Percentiles rank a stretch among this genome's conserved stretches.
phyloP scores from a whole-genome alignment of 2,329 filamentous ascomycete species.

The Beauveria sp. region DNA sequence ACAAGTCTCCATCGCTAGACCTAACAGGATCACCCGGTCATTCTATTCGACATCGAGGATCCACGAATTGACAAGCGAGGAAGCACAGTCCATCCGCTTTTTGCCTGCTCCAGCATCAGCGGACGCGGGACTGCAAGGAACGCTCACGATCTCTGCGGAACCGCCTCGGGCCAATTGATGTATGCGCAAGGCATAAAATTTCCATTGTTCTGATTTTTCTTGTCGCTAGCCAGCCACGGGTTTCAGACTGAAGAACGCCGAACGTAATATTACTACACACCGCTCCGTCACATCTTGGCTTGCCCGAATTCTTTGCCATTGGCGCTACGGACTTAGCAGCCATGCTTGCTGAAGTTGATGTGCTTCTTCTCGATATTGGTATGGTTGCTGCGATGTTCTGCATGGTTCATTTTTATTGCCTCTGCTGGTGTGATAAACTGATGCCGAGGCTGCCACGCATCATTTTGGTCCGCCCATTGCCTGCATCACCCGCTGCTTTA shows the following conservation, averaged over 20 bases:
- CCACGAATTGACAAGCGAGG: background rate
- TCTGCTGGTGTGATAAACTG: background rate
- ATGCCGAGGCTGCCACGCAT: slow-evolving; percentile 1
- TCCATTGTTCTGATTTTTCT: background rate
- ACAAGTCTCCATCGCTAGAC: background rate
- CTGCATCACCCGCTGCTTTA: background rate
- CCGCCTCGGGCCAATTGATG: background rate
- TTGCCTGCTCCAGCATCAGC: background rate
- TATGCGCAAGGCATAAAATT: background rate
- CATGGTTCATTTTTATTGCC: background rate
- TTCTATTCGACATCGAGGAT: background rate
- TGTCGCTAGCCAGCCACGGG: background rate
- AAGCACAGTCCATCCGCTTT: background rate
- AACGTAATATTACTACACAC: background rate
- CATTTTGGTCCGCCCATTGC: background rate
- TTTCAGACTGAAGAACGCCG: background rate
- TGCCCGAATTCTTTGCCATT: background rate
- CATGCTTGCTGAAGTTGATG: slow-evolving; percentile 23
- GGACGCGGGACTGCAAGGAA: slow-evolving; percentile 7
- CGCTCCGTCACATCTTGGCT: background rate
- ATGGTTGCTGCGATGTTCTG: slow-evolving; percentile 13
- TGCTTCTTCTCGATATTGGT: slow-evolving; percentile 32
- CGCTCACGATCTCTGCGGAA: slow-evolving; percentile 7
- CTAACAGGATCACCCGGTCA: background rate
- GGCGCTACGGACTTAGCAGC: slow-evolving; percentile 12